Evolutionary conservation across 176 grass and related monocot genomes (phyloP).

Genomic region (Zea luxurians): DNA sequence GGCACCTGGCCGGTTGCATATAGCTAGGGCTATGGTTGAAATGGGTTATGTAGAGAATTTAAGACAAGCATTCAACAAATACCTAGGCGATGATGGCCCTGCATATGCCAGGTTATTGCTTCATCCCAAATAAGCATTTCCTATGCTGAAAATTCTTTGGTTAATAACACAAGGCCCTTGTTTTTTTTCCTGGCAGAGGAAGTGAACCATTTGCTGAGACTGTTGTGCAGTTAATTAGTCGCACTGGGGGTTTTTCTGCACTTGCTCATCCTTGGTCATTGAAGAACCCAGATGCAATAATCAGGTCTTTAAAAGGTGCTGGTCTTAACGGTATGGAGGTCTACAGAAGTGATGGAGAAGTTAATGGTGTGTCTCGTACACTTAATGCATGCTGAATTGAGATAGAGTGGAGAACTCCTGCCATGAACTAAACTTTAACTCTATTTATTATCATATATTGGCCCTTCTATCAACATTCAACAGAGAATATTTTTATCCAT

Average conservation of each 20-base stretch:
- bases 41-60: conserved; percentile 73
- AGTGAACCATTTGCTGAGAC: conserved; percentile 75
- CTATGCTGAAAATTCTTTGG: conserved; percentile 15
- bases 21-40: conserved; percentile 90
- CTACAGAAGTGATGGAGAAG: conserved; percentile 91
- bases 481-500: background rate
- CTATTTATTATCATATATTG: conserved; percentile 14
- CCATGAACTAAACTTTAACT: conserved; percentile 8
- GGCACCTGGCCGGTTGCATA: conserved; percentile 80
- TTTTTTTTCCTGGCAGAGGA: conserved; percentile 56
- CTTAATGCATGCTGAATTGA: conserved; percentile 28
- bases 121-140: conserved; percentile 14
- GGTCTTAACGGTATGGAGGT: conserved; percentile 95
- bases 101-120: conserved; percentile 76
- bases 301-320: conserved; percentile 64
- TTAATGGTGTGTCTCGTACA: conserved; percentile 56
- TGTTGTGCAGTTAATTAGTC: conserved; percentile 80
- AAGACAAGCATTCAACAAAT: conserved; percentile 92
- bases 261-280: conserved; percentile 93
- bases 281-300: conserved; percentile 69
- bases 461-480: background rate
- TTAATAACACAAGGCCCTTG: background rate
- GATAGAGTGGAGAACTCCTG: background rate
- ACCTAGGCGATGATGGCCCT: conserved; percentile 76
- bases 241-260: conserved; percentile 79